Base-by-base conservation (phyloP, 2,329 filamentous ascomycete genomes). In the Colletotrichum brevisporum region DNA sequence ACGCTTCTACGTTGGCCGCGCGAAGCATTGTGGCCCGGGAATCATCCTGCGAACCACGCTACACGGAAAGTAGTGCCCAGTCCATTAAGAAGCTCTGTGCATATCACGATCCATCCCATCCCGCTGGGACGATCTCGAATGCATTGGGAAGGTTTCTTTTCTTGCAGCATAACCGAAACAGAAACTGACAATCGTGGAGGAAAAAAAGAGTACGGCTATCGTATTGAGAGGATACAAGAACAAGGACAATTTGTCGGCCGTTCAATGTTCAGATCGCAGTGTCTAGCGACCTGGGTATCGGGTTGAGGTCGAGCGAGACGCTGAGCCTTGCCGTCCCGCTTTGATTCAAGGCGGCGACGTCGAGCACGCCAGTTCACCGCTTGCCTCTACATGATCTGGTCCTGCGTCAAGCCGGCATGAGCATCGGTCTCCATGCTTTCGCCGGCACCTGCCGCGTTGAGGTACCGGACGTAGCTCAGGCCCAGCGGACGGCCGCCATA, bases 401-500 rank as follows among this genome's bases (percentile, higher is more conserved):
- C 95, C 82, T 98, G 96, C n/a, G 94, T 97, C 78, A 97, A 83
- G 70, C 91, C 92, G 58, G 86, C 89, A 64, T 88, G 87, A 72
- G 93, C 89, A 71, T 94, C 90, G 41, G 91, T 93, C 74, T 98
- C 95, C 94, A 98, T 97, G 74, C 85, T 88, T 72, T 95, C 92
- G 71, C 83, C 84, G 21, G 80, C 83, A 57, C 86, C 86, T 48
- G 89, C 87, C 61, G 89, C 85, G 78, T 92, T 95, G 73, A 93
- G 85, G 82, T 98, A 98, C 82, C 96, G 97, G 84, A 98, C 95
- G 77, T 93, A 98, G 80, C 91, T 95, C 76, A 99, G 87, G 67
- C 95, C 94, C 70, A 99, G 90, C 75, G 96, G 96, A 74, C 96
- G 94, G 63, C 95, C 95, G 73, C 96, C 96, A 76, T 99, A 99